These are phyloP conservation scores for Pythium volutum DNA, from an alignment of 352 stramenopile genomes.

Conservation along the genomic window DNA sequence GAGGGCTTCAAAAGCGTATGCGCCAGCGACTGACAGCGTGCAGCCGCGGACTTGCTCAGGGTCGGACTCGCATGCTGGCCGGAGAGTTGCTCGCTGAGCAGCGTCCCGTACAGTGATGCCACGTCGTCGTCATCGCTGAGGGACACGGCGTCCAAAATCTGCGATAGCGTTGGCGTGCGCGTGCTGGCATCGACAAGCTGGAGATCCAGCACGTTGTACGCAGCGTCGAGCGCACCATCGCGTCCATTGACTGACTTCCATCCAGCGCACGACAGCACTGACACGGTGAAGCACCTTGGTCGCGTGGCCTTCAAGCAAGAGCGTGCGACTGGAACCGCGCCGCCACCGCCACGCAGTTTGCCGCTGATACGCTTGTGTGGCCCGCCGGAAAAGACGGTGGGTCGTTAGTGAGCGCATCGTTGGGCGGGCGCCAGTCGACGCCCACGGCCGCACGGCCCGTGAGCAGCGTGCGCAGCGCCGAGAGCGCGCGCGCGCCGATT, in stretches of 20 bases:
- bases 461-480: constrained; percentile 13
- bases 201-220: constrained; percentile 31
- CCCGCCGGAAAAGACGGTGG: no score
- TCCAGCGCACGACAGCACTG: constrained; percentile 9
- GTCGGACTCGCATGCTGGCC: not conserved
- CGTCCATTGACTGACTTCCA: constrained; percentile 6
- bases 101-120: constrained; percentile 2
- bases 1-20: constrained; percentile 18
- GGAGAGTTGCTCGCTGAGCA: constrained; percentile 2
- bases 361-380: no score
- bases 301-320: constrained; percentile 18
- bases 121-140: not conserved
- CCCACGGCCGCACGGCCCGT: constrained; percentile 5
- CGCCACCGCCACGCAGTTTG: no score
- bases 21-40: not conserved
- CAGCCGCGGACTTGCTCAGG: not conserved
- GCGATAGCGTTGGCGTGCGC: constrained; percentile 12
- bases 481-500: not conserved
- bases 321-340: no score
- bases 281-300: constrained; percentile 17
- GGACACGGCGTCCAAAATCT: not conserved
- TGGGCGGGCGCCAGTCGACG: no score
- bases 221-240: not conserved
- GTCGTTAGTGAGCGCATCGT: no score
- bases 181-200: constrained; percentile 24